These are phyloP conservation scores for Xylariaceae sp. DNA, from an alignment of 2,329 filamentous ascomycete genomes.

Conservation along the genomic window DNA sequence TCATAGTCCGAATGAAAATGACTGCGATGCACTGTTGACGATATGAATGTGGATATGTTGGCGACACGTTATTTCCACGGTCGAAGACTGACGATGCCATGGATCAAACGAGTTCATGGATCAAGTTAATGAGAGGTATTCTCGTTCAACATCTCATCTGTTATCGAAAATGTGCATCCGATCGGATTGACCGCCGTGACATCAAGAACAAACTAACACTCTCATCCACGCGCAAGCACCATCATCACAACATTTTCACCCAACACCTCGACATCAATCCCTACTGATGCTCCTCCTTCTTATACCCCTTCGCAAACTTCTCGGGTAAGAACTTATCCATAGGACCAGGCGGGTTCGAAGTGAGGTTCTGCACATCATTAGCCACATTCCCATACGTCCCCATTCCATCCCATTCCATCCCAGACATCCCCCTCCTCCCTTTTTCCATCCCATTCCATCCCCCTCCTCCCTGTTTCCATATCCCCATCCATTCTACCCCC, in stretches of 20 bases:
- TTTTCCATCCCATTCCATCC: too few species aligned
- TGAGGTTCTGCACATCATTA: constrained; percentile 39
- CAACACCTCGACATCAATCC: neutral
- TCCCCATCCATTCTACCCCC: too few species aligned
- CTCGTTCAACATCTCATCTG: too few species aligned
- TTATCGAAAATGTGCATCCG: neutral
- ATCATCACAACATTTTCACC: neutral
- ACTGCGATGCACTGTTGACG: neutral
- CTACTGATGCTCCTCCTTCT: constrained; percentile 5
- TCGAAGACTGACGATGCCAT: too few species aligned
- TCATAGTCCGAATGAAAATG: neutral
- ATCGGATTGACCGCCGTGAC: neutral
- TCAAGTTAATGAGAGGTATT: too few species aligned
- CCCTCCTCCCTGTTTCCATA: too few species aligned
- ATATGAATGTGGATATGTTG: neutral
- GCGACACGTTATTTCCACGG: too few species aligned
- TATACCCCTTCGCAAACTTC: constrained; percentile 51
- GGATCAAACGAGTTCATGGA: too few species aligned
- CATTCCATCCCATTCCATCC: too few species aligned
- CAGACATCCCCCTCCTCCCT: too few species aligned
- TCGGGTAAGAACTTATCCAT: constrained; percentile 57
- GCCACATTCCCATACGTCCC: too few species aligned
- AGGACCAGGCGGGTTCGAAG: constrained; percentile 61
- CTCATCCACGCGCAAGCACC: too few species aligned
- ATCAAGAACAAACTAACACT: neutral